Percentiles rank a stretch among this genome's conserved stretches.
Conservation (phyloP, 202 grass and related monocot genomes). For the Musa balbisiana region DNA sequence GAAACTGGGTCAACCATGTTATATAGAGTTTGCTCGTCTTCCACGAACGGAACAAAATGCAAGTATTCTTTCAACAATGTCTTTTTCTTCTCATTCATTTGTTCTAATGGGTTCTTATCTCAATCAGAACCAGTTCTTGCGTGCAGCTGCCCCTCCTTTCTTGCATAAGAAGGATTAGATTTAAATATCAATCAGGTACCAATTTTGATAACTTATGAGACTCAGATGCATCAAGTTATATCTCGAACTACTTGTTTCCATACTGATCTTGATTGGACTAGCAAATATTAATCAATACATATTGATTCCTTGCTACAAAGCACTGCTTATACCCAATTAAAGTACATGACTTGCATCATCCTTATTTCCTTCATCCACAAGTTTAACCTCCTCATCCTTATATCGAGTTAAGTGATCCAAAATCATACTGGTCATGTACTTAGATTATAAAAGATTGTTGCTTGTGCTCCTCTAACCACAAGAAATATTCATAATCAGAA, state of each 20-base stretch:
- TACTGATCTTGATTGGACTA: no score
- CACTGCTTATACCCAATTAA: neutral
- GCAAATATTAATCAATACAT: no score
- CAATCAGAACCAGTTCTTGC: neutral
- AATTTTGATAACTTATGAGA: no score
- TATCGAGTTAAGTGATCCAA: neutral
- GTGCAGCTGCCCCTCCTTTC: neutral
- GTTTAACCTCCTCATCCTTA: neutral
- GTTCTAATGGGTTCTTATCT: neutral
- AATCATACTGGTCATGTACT: neutral
- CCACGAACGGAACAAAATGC: no score
- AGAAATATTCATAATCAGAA: neutral
- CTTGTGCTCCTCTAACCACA: neutral
- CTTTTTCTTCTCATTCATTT: neutral
- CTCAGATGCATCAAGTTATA: no score
- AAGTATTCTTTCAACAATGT: neutral
- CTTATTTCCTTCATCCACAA: neutral
- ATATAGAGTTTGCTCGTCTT: no score
- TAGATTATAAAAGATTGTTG: neutral
- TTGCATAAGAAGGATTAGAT: neutral
- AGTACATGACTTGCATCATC: neutral
- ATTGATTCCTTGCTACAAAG: neutral
- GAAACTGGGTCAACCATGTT: no score
- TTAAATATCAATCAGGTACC: no score
- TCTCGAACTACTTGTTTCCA: no score